Base-by-base conservation (phyloP, 2,329 filamentous ascomycete genomes). In the Aureobasidium lini region DNA sequence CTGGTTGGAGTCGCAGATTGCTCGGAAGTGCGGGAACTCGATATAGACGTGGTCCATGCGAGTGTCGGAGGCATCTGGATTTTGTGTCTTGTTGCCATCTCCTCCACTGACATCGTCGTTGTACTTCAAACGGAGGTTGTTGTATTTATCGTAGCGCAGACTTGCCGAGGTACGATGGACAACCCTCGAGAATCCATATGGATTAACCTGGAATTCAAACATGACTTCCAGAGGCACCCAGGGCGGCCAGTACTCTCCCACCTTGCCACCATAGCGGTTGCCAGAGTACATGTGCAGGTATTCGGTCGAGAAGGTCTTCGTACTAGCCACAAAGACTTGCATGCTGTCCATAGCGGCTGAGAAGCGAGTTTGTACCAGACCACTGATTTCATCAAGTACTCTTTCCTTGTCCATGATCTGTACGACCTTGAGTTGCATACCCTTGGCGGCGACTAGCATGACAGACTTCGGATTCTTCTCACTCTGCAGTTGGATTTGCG, bases 151-250 rank as follows among this genome's bases (percentile, higher is more conserved):
- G 72, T 95, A 97, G 61, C 93, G 86, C 65, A 99, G 79, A 76
- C 88, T 92, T 23, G 93, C 94, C 5, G 93, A 99, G 1, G 94
- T 99, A 72, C 95, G 93, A 71, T 97, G 90, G 10, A 99, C 92
- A 32, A 99, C 92, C 62, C 94, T 86, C 71, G 93, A 93, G 79
- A 99, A 99, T n/a, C 95, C 94, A 68, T 96, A 96, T 0, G 94
- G 93, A 71, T 95, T 92, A 6, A 88, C 82, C 64, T 93, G 80
- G 73, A 96, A 99, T 72, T 97, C 92, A 68, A 96, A 96, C 87
- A 99, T 96, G 66, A 96, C 90, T 74, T 99, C 94, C 77, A 99
- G 87, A 0, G 94, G 94, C 48, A 97, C 90, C 94, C 94, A 99
- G 0, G 94, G 94, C 10, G 94, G 94, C 94, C 95, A 99, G 15